Percentiles rank a stretch among this genome's conserved stretches.
Evolutionary conservation across 176 grass and related monocot species (phyloP).

Genomic region (Elymus sibiricus): DNA sequence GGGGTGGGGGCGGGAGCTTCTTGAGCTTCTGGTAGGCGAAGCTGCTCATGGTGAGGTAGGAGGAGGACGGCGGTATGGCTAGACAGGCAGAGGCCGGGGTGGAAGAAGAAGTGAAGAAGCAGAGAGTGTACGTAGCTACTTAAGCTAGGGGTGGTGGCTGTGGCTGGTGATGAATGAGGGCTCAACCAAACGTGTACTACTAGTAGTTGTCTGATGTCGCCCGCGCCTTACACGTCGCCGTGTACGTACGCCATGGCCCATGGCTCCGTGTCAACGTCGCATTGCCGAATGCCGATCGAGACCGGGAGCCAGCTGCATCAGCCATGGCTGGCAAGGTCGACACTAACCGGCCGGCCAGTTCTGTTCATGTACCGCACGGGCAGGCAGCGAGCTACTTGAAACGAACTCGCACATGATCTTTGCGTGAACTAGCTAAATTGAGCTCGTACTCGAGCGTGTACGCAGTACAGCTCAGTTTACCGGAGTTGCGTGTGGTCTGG

Average conservation of each 20-base stretch:
- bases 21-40: conserved; percentile 52
- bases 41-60: conserved; percentile 23
- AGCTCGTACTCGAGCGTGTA: too few species aligned
- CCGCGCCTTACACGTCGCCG: not conserved
- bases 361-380: too few species aligned
- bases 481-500: not conserved
- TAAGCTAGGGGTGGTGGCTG: not conserved
- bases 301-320: not conserved
- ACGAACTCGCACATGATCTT: not conserved
- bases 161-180: not conserved
- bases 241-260: not conserved
- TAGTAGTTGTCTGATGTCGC: not conserved
- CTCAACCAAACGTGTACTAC: not conserved
- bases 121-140: not conserved
- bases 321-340: not conserved
- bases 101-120: not conserved
- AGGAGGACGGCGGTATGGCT: not conserved
- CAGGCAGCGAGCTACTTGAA: not conserved
- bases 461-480: not conserved
- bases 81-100: not conserved
- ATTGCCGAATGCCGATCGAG: not conserved
- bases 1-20: conserved; percentile 4
- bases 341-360: not conserved
- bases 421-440: not conserved
- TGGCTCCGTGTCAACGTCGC: not conserved